Evolutionary conservation across 305 asterid species (phyloP).

Genomic region (Fraxinus greggii): DNA sequence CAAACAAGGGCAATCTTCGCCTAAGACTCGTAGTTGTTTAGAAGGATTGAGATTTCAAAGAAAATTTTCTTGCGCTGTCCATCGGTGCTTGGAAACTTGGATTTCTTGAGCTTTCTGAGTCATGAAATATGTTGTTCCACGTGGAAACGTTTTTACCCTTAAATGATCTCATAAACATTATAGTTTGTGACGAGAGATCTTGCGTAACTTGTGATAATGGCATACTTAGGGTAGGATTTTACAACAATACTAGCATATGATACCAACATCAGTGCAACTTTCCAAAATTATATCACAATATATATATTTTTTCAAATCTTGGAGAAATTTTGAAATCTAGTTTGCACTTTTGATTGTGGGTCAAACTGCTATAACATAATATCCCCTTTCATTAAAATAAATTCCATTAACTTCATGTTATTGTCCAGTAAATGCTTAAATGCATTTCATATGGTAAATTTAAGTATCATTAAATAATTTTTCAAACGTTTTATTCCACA

Average conservation of each 20-base stretch:
- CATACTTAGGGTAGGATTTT: background rate
- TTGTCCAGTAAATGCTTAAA: background rate
- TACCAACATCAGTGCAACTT: background rate
- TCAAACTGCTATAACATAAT: background rate
- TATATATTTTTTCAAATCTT: background rate
- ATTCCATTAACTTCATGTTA: background rate
- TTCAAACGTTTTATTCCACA: constrained; percentile 4
- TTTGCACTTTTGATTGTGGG: background rate
- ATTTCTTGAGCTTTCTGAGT: no score
- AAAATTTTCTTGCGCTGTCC: background rate
- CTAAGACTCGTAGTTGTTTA: background rate
- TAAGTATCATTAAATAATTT: background rate
- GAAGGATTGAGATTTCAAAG: background rate
- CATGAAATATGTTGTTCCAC: background rate
- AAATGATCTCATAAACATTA: background rate
- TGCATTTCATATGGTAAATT: background rate
- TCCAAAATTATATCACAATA: background rate
- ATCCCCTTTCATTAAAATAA: background rate
- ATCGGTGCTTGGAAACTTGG: background rate
- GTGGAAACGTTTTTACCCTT: background rate
- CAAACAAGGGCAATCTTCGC: background rate
- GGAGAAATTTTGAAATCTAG: background rate
- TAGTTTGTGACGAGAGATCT: background rate
- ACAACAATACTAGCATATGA: background rate
- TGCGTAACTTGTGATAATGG: background rate